Evolutionary conservation across 2,329 filamentous ascomycete species (phyloP).

Genomic region (Arthrobotrys entomopaga): DNA sequence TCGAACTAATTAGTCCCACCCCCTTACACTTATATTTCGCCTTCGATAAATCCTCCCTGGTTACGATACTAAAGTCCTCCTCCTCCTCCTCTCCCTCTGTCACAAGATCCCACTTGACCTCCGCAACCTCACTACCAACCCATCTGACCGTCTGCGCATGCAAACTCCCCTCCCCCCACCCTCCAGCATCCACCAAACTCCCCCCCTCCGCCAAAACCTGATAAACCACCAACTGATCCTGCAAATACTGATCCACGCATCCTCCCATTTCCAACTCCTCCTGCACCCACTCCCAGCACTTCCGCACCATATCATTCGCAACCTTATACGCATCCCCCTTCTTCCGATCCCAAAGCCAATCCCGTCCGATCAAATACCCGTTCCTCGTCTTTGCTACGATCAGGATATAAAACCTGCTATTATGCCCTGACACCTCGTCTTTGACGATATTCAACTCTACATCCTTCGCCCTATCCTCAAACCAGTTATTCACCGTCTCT

Average conservation of each 20-base stretch:
- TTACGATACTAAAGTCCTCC: neutral
- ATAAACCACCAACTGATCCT: conserved; percentile 72
- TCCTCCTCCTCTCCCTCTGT: conserved; percentile 5
- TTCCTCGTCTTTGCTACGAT: conserved; percentile 67
- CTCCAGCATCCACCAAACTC: conserved; percentile 63
- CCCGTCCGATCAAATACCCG: conserved; percentile 55
- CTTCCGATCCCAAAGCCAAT: conserved; percentile 54
- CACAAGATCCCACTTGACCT: conserved; percentile 44
- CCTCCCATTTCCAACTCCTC: conserved; percentile 64
- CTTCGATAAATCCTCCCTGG: neutral
- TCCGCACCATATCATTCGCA: conserved; percentile 46
- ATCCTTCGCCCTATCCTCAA: conserved; percentile 29
- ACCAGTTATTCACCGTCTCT: conserved; percentile 30
- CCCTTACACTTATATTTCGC: conserved; percentile 38
- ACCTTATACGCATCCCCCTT: conserved; percentile 39
- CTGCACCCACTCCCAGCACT: conserved; percentile 48
- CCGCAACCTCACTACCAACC: conserved; percentile 66
- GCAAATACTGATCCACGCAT: conserved; percentile 69
- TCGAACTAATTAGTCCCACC: conserved; percentile 40
- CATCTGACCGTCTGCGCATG: conserved; percentile 72
- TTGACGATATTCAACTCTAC: conserved; percentile 65
- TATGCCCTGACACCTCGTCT: conserved; percentile 67
- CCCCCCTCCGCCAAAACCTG: conserved; percentile 69
- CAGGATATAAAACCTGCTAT: conserved; percentile 68
- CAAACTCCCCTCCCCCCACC: conserved; percentile 59